phyloP scores from a whole-genome alignment of 1,284 basidiomycete genomes.

The Uromyces viciae-fabae region DNA sequence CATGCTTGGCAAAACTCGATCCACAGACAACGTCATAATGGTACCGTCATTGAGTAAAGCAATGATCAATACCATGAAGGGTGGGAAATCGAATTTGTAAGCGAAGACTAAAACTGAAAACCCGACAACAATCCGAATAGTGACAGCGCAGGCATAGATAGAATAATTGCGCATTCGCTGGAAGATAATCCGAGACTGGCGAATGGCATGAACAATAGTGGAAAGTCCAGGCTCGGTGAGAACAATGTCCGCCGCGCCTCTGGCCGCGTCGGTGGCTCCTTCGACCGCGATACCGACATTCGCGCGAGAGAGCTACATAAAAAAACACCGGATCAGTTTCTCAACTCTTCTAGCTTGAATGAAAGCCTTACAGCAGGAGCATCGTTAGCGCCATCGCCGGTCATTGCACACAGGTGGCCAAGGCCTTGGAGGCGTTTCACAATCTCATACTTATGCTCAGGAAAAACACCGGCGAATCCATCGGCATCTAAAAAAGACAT shows the following conservation, averaged over 20 bases:
- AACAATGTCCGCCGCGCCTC: conserved; percentile 91
- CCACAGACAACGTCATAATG: conserved; percentile 45
- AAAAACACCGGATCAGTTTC: not conserved
- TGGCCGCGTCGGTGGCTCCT: conserved; percentile 90
- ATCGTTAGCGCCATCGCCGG: conserved; percentile 94
- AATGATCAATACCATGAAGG: conserved; percentile 98
- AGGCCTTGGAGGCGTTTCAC: conserved; percentile 91
- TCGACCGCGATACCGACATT: conserved; percentile 67
- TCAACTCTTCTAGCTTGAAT: not conserved
- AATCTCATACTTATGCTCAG: conserved; percentile 58
- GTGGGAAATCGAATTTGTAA: conserved; percentile 96
- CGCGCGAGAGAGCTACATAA: conserved; percentile 62
- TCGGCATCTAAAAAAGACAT: conserved; percentile 68
- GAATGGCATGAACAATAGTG: conserved; percentile 93
- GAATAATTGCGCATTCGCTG: conserved; percentile 96
- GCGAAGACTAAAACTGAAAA: conserved; percentile 92
- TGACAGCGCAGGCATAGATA: conserved; percentile 60
- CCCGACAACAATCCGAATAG: conserved; percentile 70
- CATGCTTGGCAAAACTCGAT: conserved; percentile 67
- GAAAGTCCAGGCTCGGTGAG: conserved; percentile 91
- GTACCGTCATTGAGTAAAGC: conserved; percentile 95
- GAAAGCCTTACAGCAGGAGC: conserved; percentile 64
- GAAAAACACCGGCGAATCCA: conserved; percentile 92
- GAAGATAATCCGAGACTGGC: conserved; percentile 91
- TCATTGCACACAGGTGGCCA: conserved; percentile 48